Base-by-base conservation (phyloP, 495 filamentous ascomycete species). In the Lasiosphaeria miniovina region DNA sequence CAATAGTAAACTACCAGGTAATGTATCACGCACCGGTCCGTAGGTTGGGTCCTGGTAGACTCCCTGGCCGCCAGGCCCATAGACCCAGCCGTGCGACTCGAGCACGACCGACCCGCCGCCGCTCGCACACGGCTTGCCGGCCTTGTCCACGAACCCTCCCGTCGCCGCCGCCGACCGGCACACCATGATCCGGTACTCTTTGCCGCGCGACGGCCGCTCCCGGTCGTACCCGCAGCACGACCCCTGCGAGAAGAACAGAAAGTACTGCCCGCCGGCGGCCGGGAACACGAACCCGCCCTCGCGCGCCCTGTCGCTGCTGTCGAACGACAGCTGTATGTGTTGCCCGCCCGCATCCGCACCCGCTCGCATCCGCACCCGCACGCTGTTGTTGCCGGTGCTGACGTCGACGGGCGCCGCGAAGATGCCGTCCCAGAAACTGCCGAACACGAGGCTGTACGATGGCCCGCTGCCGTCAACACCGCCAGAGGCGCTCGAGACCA, bases 41-140 rank as follows among this genome's bases (percentile, higher is more conserved):
- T 69, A 54, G 0, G 43, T 62, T 14, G 70, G 68, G 52, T 76
- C 74, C 43, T 69, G 41, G 36, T 74, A 74, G 1, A 80, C 77
- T 17, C 71, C 75, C 80, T 88, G 84, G 17, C 88, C 89, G 43
- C 88, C 89, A 5, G 89, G 88, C 3, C 80, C 88, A 64, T 89
- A 92, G 6, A 88, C 80, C 54, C 77, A 79, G 5, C 74, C 84
- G 57, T 90, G 85, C 11, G 76, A 81, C n/a, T 77, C 77, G 0
- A 90, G 76, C 6, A 90, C 77, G 3, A 81, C 76, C 0, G 83
- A 87, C 0, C 89, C 89, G 9, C 89, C 88, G 17, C 81, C 79
- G 9, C 71, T 63, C 1, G 74, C 77, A 70, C 87, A 90, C 0
- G 74, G 65, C 0, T 58, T 74, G 12, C 87, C 88, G n/a, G 67